Percentiles rank a stretch among this genome's conserved stretches.
Evolutionary conservation across 176 grass and related monocot species (phyloP).

Genomic region (Rhynchospora pubera): DNA sequence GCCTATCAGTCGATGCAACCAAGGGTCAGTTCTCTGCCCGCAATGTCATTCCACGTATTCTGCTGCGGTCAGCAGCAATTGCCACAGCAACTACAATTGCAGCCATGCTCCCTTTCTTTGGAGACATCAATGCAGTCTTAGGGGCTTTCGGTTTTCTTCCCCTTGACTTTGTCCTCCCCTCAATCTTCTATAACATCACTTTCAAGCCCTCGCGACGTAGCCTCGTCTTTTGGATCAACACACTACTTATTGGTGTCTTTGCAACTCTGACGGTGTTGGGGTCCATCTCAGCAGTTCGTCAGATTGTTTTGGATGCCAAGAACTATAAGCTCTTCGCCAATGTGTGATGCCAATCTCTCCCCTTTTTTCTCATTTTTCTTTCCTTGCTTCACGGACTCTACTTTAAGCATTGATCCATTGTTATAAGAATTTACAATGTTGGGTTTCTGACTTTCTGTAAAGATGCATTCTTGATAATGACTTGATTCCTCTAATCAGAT

Average conservation of each 20-base stretch:
- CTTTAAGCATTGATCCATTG: neutral
- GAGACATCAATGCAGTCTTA: constrained; percentile 62
- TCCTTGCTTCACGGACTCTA: neutral
- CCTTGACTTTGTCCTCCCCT: constrained; percentile 78
- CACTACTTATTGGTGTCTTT: constrained; percentile 46
- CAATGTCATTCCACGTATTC: constrained; percentile 55
- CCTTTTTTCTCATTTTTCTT: neutral
- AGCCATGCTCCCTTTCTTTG: constrained; percentile 88
- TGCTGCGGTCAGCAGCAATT: constrained; percentile 65
- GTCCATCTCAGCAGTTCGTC: constrained; percentile 62
- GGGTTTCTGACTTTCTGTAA: neutral
- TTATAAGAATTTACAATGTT: neutral
- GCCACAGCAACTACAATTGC: constrained; percentile 53
- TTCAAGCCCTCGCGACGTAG: constrained; percentile 63
- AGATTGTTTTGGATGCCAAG: constrained; percentile 60
- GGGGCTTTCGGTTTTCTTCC: constrained; percentile 82
- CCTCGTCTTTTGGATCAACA: constrained; percentile 65
- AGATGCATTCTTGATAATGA: neutral
- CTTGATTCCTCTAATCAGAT: neutral
- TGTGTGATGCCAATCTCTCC: constrained; percentile 29
- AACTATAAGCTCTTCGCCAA: constrained; percentile 82
- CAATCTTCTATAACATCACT: constrained; percentile 73
- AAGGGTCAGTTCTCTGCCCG: constrained; percentile 49
- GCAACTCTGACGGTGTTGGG: constrained; percentile 33
- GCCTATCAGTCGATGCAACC: constrained; percentile 45